Conservation (phyloP, 768 basidiomycete genomes). For the Dentipellis sp. region DNA sequence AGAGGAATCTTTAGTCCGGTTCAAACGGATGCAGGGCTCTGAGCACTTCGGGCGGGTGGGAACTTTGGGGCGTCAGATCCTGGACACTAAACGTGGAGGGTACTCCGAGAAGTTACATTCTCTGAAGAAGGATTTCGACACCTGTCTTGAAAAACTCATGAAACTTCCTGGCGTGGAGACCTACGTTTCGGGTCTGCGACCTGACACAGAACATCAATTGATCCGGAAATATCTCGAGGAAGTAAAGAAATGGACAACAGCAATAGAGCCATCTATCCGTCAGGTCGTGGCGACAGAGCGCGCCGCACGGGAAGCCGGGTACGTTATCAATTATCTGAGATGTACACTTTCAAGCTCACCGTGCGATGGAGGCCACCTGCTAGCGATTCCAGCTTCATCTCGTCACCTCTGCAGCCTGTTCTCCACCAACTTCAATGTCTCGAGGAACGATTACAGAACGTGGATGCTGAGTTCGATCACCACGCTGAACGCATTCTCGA, state of each 20-base stretch:
- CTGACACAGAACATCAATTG: neutral
- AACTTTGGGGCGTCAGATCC: neutral
- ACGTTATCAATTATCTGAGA: neutral
- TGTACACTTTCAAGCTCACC: neutral
- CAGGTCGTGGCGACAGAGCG: neutral
- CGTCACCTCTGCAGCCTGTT: neutral
- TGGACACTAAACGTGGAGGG: neutral
- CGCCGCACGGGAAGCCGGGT: neutral
- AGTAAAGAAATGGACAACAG: neutral
- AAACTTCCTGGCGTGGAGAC: neutral
- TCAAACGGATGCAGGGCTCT: neutral
- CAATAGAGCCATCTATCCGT: neutral
- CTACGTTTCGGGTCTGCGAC: neutral
- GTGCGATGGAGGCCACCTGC: neutral
- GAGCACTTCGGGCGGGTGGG: neutral
- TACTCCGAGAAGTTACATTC: neutral
- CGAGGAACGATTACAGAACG: neutral
- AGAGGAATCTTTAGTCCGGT: neutral
- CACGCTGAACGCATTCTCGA: neutral
- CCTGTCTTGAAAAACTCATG: neutral
- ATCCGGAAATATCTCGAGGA: neutral
- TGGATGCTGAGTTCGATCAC: neutral
- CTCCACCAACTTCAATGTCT: neutral
- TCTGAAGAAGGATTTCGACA: neutral
- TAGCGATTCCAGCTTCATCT: neutral